These are phyloP conservation scores for Linaria vulgaris DNA, from an alignment of 257 asterid genomes.

Conservation along the genomic window DNA sequence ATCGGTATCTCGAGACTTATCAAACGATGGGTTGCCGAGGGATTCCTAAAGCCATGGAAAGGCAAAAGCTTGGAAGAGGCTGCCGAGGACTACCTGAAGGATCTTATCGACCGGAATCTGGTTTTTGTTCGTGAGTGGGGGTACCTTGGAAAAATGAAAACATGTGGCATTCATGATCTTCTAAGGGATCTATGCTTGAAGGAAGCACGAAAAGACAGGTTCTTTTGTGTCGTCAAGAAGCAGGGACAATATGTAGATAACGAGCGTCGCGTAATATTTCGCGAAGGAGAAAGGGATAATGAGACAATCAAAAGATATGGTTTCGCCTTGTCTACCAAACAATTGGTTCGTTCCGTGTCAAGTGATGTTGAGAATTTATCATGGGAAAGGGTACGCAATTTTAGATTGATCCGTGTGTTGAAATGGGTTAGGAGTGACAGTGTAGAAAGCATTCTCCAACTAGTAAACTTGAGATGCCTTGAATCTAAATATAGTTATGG, in stretches of 20 bases:
- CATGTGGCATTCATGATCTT: slow-evolving; percentile 32
- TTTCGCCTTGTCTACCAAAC: neutral
- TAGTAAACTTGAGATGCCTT: neutral
- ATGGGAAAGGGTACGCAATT: neutral
- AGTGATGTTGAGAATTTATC: neutral
- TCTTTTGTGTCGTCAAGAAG: neutral
- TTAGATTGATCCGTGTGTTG: neutral
- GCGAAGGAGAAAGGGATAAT: too few relatives aligned
- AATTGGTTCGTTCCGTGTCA: neutral
- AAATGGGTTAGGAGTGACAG: neutral
- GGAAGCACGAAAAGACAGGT: slow-evolving; percentile 20
- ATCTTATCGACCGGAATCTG: slow-evolving; percentile 26
- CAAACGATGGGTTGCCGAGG: slow-evolving; percentile 34
- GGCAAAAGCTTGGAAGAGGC: slow-evolving; percentile 30
- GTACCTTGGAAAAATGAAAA: slow-evolving; percentile 12
- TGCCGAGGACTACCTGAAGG: slow-evolving; percentile 24
- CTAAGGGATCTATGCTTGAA: slow-evolving; percentile 26
- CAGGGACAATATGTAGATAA: too few relatives aligned
- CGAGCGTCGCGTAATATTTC: neutral
- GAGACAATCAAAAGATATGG: neutral
- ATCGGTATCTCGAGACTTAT: slow-evolving; percentile 17
- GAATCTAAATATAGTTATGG: neutral
- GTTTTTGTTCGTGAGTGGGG: slow-evolving; percentile 15
- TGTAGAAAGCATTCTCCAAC: neutral
- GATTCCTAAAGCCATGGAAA: slow-evolving; percentile 7